A percentile compares a stretch with the other conserved stretches of the same genome.
Conservation (phyloP, 106 monocot species). For the Dendrobium huoshanense region DNA sequence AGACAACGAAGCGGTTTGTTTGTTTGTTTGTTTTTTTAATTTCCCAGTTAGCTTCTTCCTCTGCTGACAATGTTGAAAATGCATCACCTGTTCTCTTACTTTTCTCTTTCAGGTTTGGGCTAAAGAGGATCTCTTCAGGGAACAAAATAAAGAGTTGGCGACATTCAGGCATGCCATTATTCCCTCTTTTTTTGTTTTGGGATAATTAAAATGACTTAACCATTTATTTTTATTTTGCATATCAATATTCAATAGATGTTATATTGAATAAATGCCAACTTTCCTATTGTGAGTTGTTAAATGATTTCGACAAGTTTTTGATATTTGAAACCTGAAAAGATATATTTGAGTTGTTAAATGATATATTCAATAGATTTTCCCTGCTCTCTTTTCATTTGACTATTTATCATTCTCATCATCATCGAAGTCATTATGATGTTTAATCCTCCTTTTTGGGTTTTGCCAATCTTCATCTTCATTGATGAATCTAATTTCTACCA, state of each 20-base stretch:
- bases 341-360: too few relatives aligned
- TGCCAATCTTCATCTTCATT: not conserved
- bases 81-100: slow-evolving; percentile 7
- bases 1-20: slow-evolving; percentile 86
- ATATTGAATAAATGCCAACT: not conserved
- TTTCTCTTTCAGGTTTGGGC: slow-evolving; percentile 64
- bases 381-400: not conserved
- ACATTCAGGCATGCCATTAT: slow-evolving; percentile 45
- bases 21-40: not conserved
- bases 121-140: slow-evolving; percentile 64
- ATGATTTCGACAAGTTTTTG: not conserved
- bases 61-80: not conserved
- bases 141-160: slow-evolving; percentile 56
- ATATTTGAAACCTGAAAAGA: not conserved
- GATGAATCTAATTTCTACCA: not conserved
- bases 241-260: not conserved
- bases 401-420: slow-evolving; percentile 1
- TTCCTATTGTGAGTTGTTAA: not conserved
- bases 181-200: not conserved
- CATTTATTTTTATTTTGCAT: not conserved
- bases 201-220: not conserved
- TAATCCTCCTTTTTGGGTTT: not conserved
- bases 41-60: not conserved
- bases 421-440: not conserved
- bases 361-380: not conserved